These are phyloP conservation scores for Epichloe bromicola DNA, from an alignment of 2,329 filamentous ascomycete species.

Conservation along the genomic window DNA sequence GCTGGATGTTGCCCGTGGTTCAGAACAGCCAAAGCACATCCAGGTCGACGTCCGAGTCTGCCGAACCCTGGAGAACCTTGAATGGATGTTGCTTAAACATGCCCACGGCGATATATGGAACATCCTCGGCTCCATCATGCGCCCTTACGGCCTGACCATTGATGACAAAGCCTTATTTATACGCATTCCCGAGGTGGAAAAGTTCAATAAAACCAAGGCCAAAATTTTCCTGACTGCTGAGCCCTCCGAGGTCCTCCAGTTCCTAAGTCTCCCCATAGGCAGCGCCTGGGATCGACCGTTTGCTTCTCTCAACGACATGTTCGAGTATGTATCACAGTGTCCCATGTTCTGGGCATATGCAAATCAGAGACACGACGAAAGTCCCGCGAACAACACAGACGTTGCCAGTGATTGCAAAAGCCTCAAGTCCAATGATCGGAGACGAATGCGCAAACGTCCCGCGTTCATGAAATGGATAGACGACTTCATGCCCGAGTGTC, in stretches of 20 bases:
- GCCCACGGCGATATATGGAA: conserved; percentile 63
- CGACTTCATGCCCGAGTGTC: conserved; percentile 45
- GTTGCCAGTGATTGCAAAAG: conserved; percentile 18
- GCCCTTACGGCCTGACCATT: conserved; percentile 51
- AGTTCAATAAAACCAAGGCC: conserved; percentile 38
- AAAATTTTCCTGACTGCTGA: conserved; percentile 48
- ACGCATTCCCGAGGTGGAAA: conserved; percentile 56
- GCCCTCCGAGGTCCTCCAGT: conserved; percentile 41
- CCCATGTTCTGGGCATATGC: conserved; percentile 41
- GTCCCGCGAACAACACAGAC: neutral
- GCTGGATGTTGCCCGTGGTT: neutral
- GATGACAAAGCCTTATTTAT: conserved; percentile 52
- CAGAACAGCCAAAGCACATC: conserved; percentile 26
- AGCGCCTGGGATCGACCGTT: conserved; percentile 44
- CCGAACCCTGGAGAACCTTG: conserved; percentile 25
- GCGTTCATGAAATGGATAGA: conserved; percentile 49
- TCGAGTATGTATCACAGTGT: conserved; percentile 44
- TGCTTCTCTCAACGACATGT: conserved; percentile 39
- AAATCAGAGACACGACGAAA: neutral
- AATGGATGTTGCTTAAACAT: conserved; percentile 56
- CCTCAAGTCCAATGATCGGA: conserved; percentile 42
- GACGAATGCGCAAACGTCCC: conserved; percentile 39
- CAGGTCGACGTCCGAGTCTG: conserved; percentile 59
- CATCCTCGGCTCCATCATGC: conserved; percentile 48
- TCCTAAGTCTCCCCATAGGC: conserved; percentile 44